A percentile compares a stretch with the other conserved stretches of the same genome.
These are phyloP conservation scores for Datisca glomerata DNA, from an alignment of 306 rosid species.

Conservation along the genomic window DNA sequence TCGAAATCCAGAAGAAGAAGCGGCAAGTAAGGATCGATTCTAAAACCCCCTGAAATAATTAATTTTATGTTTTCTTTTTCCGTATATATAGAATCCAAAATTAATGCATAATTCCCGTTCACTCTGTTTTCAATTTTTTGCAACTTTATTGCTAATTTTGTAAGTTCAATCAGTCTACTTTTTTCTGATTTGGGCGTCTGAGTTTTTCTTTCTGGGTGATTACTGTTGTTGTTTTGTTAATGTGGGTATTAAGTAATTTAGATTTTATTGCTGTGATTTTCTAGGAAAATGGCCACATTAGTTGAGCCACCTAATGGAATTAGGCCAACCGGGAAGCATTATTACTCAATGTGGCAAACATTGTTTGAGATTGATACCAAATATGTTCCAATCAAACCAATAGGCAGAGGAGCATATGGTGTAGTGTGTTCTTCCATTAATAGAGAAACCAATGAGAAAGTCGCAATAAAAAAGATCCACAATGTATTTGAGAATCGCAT, in stretches of 20 bases:
- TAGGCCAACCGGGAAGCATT: slow-evolving; percentile 55
- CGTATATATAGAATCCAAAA: too few species aligned
- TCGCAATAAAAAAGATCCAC: slow-evolving; percentile 78
- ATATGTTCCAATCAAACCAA: slow-evolving; percentile 67
- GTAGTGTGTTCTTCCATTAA: slow-evolving; percentile 81
- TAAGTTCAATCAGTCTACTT: too few species aligned
- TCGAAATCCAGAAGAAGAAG: slow-evolving; percentile 30
- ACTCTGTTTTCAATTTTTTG: slow-evolving; percentile 10
- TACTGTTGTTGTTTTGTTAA: not conserved
- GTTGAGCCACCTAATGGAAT: slow-evolving; percentile 58
- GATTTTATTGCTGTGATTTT: slow-evolving; percentile 14
- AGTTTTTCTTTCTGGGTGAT: slow-evolving; percentile 7
- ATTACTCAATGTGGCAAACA: slow-evolving; percentile 55
- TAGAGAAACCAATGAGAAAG: slow-evolving; percentile 62
- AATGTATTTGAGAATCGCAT: slow-evolving; percentile 51
- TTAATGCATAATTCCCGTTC: slow-evolving; percentile 4
- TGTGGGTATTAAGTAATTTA: slow-evolving; percentile 8
- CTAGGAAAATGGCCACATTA: slow-evolving; percentile 52
- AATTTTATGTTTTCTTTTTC: not conserved
- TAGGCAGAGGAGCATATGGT: slow-evolving; percentile 78
- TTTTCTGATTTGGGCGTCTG: too few species aligned
- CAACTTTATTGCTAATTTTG: too few species aligned
- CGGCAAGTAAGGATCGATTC: slow-evolving; percentile 56
- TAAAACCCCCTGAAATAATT: too few species aligned
- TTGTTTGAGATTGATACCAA: slow-evolving; percentile 78